phyloP scores from a whole-genome alignment of 2,329 filamentous ascomycete species.

The Botrytis fabae region DNA sequence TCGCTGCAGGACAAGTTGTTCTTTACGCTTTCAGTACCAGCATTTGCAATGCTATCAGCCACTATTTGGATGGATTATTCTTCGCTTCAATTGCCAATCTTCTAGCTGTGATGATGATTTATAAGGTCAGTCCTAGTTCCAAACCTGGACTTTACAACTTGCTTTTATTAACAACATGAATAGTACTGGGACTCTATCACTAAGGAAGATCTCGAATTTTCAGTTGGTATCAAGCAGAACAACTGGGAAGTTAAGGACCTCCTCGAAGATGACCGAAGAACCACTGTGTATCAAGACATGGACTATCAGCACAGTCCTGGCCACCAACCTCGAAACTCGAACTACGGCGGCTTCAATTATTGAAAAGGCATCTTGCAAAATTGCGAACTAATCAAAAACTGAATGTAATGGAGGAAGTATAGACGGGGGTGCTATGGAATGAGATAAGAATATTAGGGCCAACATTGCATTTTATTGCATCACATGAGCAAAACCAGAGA shows the following conservation, averaged over 20 bases:
- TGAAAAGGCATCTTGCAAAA: conserved; percentile 17
- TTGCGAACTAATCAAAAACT: not conserved
- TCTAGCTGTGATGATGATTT: conserved; percentile 98
- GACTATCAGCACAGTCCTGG: conserved; percentile 34
- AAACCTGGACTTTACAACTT: not conserved
- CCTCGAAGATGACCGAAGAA: conserved; percentile 40
- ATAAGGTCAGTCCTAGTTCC: conserved; percentile 67
- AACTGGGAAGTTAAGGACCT: conserved; percentile 99
- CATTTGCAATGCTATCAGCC: conserved; percentile 81
- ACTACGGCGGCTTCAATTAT: conserved; percentile 40
- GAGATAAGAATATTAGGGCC: not conserved
- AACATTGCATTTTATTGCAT: not conserved
- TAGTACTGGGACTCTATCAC: conserved; percentile 99
- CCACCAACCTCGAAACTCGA: conserved; percentile 36
- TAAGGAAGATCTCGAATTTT: conserved; percentile 96
- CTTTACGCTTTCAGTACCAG: conserved; percentile 85
- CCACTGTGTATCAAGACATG: conserved; percentile 40
- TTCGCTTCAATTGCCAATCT: conserved; percentile 94
- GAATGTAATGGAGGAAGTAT: conserved; percentile 7
- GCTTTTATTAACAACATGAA: conserved; percentile 2
- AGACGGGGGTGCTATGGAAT: not conserved
- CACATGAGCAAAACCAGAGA: not conserved
- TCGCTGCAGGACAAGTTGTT: conserved; percentile 87
- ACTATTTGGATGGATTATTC: conserved; percentile 93
- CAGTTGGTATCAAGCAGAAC: conserved; percentile 89